Evolutionary conservation across 2,329 filamentous ascomycete species (phyloP).

Genomic region (Nigrospora sphaerica): DNA sequence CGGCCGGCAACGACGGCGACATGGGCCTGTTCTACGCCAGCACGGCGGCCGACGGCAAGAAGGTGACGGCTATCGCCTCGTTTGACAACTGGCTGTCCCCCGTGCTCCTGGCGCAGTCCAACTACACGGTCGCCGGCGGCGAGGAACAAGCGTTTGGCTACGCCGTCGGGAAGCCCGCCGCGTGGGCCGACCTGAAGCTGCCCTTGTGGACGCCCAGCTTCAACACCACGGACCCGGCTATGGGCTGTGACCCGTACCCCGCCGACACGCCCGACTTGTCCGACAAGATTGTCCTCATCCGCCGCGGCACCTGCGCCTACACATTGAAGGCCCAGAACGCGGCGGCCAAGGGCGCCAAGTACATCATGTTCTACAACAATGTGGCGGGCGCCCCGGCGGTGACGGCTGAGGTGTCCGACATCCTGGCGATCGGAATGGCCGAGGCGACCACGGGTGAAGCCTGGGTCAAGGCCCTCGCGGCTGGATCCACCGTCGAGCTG

Average conservation of each 20-base stretch:
- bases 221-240: slow-evolving; percentile 37
- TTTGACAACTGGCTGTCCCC: slow-evolving; percentile 39
- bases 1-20: slow-evolving; percentile 44
- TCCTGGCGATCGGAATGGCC: slow-evolving; percentile 2
- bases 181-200: slow-evolving; percentile 37
- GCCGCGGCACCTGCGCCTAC: slow-evolving; percentile 51
- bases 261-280: slow-evolving; percentile 49
- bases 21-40: slow-evolving; percentile 41
- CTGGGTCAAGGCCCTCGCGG: neutral
- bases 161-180: slow-evolving; percentile 29
- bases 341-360: slow-evolving; percentile 47
- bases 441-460: neutral
- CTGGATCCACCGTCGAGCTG: slow-evolving; percentile 23
- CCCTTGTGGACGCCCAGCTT: slow-evolving; percentile 42
- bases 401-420: slow-evolving; percentile 6
- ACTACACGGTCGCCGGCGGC: slow-evolving; percentile 31
- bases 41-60: slow-evolving; percentile 39
- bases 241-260: slow-evolving; percentile 46
- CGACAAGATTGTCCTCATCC: slow-evolving; percentile 50
- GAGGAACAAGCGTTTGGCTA: slow-evolving; percentile 30
- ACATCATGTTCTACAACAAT: slow-evolving; percentile 58
- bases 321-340: slow-evolving; percentile 46
- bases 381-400: slow-evolving; percentile 17
- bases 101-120: slow-evolving; percentile 31
- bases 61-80: slow-evolving; percentile 41